Percentiles rank a stretch among this genome's conserved stretches.
Conservation (phyloP, 345 rosid species). For the Citrus sp. region DNA sequence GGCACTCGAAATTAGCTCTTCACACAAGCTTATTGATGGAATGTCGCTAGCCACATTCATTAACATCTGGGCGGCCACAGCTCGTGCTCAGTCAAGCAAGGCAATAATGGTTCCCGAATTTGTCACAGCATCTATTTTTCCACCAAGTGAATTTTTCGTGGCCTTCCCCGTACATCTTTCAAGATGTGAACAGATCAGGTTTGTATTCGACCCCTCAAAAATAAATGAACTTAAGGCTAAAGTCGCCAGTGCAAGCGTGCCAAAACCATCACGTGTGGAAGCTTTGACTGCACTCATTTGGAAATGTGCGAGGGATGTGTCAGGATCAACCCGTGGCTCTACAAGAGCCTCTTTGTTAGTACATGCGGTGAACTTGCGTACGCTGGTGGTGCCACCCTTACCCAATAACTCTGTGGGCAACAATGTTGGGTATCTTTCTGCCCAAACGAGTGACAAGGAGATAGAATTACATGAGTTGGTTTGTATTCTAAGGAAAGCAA, state of each 20-base stretch:
- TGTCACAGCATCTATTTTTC: background rate
- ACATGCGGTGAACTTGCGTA: constrained; percentile 7
- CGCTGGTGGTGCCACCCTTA: background rate
- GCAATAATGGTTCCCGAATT: background rate
- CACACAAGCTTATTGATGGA: background rate
- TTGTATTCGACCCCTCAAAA: constrained; percentile 17
- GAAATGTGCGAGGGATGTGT: constrained; percentile 16
- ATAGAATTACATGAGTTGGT: constrained; percentile 26
- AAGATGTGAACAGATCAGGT: constrained; percentile 6
- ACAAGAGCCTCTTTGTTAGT: background rate
- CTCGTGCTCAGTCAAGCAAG: background rate
- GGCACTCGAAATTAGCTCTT: background rate
- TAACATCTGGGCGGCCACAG: background rate
- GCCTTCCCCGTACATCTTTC: background rate
- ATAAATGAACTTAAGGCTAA: constrained; percentile 22
- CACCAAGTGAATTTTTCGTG: background rate
- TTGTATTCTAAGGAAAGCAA: constrained; percentile 13
- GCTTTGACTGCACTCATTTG: constrained; percentile 27
- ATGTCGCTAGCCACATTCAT: background rate
- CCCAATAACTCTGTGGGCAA: constrained; percentile 8
- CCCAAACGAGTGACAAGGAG: constrained; percentile 20
- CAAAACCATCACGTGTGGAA: constrained; percentile 30
- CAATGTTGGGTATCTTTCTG: constrained; percentile 15
- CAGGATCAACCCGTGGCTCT: background rate
- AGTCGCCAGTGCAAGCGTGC: constrained; percentile 13